Percentiles rank a stretch among this genome's conserved stretches.
Conservation (phyloP, 1,284 basidiomycete species). For the Chiua sp. region DNA sequence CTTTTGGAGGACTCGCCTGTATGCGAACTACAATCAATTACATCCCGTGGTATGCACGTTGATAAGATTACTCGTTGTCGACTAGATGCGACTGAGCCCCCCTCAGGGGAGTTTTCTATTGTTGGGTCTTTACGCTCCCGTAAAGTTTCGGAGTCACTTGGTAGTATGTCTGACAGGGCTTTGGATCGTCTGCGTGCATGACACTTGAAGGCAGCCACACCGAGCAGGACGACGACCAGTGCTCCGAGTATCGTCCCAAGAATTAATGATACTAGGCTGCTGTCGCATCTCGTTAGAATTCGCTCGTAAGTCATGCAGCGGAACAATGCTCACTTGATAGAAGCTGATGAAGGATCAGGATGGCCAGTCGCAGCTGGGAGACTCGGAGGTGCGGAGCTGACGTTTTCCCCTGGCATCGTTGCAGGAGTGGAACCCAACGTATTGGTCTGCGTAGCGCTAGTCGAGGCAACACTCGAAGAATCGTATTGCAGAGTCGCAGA, state of each 20-base stretch:
- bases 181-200: conserved; percentile 1
- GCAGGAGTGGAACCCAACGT: neutral
- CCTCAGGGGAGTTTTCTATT: neutral
- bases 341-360: neutral
- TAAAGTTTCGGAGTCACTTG: neutral
- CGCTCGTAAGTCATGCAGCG: neutral
- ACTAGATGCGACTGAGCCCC: neutral
- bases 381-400: neutral
- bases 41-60: neutral
- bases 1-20: conserved; percentile 16
- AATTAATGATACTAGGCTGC: conserved; percentile 14
- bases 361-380: conserved; percentile 6
- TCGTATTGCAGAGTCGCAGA: conserved; percentile 1
- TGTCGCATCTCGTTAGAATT: conserved; percentile 5
- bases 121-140: neutral
- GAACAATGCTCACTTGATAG: conserved; percentile 14
- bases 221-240: conserved; percentile 10
- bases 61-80: conserved; percentile 4
- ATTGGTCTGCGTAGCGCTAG: neutral
- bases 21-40: neutral
- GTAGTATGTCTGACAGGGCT: neutral
- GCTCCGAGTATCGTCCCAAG: conserved; percentile 12
- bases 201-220: conserved; percentile 7
- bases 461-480: neutral
- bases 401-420: conserved; percentile 7